Evolutionary conservation across 331 rosid species (phyloP), one percentile per base, ranked within the genome.

Genomic region (Pyracantha coccinea): DNA sequence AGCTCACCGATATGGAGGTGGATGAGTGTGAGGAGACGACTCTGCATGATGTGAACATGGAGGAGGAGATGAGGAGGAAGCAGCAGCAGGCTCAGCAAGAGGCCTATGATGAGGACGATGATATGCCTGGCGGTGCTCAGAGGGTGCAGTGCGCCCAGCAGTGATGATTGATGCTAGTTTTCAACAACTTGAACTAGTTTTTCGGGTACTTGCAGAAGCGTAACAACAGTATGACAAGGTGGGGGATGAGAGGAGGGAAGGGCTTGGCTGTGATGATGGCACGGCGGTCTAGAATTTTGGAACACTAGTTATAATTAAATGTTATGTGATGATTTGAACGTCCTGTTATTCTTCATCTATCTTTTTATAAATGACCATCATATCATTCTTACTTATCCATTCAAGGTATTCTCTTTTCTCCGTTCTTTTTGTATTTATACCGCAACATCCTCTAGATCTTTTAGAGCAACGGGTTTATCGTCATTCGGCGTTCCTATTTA

Each of bases 11-110:
- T 66, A 93, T 93, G 96, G 97, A 90, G 85, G 55, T 93, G 27
- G 98, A 93, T 4, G 98, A 93, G 77, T 93, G 98, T 13, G 98
- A 93, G 82, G 98, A 93, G 83, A 93, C 97, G 0, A 90, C 98
- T 24, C 85, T 90, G 41, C 89, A 90, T 27, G 93, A 89, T 81
- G 98, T 93, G 19, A 89, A 90, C 79, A 87, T 93, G 23, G 92
- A 89, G 68, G 97, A 93, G 44, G 98, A 93, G 84, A 28, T 76
- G 79, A 83, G 95, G 80, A 80, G 97, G 89, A 93, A 79, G 83
- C 88, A 84, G 60, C 91, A 87, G 60, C 91, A 88, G 53, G 82
- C 87, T 23, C 90, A 80, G 68, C 45, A 75, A 0, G 98, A 93
- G 78, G 97, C 95, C 6, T 90, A 93, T 1, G 96, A 90, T 0